phyloP scores from a whole-genome alignment of 1,284 basidiomycete species.

The Ustilago sp. region DNA sequence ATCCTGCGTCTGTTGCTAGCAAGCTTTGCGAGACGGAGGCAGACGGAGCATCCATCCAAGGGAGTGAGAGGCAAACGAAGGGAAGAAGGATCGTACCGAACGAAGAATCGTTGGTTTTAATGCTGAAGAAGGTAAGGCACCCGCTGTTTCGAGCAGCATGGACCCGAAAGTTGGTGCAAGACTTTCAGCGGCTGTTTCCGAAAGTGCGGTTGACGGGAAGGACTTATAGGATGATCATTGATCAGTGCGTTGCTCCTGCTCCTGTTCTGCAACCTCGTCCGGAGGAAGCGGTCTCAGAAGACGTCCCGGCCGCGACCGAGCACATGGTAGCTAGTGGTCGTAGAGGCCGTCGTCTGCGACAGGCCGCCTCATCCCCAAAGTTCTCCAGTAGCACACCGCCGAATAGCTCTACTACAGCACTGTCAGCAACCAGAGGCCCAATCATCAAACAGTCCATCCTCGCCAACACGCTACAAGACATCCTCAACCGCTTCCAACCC shows the following conservation, averaged over 20 bases:
- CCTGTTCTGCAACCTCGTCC: background rate
- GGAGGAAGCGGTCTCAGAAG: background rate
- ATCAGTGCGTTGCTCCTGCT: slow-evolving; percentile 19
- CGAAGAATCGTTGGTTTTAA: slow-evolving; percentile 37
- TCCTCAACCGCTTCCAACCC: slow-evolving; percentile 16
- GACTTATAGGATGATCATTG: slow-evolving; percentile 23
- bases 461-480: slow-evolving; percentile 4
- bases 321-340: slow-evolving; percentile 16
- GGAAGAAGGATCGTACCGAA: slow-evolving; percentile 9
- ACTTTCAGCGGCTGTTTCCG: slow-evolving; percentile 24
- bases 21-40: background rate
- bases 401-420: background rate
- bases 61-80: background rate
- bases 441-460: slow-evolving; percentile 27
- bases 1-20: slow-evolving; percentile 1
- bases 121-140: slow-evolving; percentile 33
- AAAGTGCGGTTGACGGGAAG: slow-evolving; percentile 20
- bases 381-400: background rate
- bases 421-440: background rate
- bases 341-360: slow-evolving; percentile 21
- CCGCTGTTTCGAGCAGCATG: slow-evolving; percentile 31
- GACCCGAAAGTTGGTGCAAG: slow-evolving; percentile 27
- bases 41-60: background rate
- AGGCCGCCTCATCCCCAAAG: background rate
- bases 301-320: background rate